Conservation (phyloP, 2,329 filamentous ascomycete species). For the Exophiala sideris region DNA sequence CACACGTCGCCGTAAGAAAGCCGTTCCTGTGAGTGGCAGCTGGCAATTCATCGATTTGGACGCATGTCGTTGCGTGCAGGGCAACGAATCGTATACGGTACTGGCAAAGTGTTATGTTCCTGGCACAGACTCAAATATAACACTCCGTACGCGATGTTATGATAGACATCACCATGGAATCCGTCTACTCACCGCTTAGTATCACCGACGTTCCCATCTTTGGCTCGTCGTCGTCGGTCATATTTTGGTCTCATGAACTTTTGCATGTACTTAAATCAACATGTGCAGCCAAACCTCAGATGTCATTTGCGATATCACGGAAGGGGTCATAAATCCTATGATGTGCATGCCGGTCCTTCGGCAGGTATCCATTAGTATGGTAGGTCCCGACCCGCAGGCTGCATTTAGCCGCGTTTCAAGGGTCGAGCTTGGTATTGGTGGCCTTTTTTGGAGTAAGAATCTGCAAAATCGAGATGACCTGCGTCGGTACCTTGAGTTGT, state of each 20-base stretch:
- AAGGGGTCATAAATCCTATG: neutral
- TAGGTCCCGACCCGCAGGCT: neutral
- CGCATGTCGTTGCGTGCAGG: neutral
- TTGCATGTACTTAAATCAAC: neutral
- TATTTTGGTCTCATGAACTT: neutral
- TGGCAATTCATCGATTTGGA: neutral
- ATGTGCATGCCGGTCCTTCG: neutral
- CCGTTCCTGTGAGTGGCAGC: too few species aligned
- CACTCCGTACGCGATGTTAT: neutral
- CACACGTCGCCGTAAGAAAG: neutral
- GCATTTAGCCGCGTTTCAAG: neutral
- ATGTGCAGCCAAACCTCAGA: too few species aligned
- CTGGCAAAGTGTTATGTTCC: too few species aligned
- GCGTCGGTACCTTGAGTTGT: neutral
- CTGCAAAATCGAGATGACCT: constrained; percentile 1
- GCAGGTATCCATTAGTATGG: neutral
- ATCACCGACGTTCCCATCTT: too few species aligned
- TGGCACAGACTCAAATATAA: neutral
- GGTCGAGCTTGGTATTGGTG: neutral
- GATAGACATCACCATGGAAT: too few species aligned
- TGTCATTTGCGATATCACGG: neutral
- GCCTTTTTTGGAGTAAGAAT: neutral
- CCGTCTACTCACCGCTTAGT: too few species aligned
- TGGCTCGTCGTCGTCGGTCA: neutral
- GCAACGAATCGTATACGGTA: neutral